Evolutionary conservation across 139 green algal genomes (phyloP), one percentile per base, ranked within the genome.

Genomic region (Volvox reticuliferus): DNA sequence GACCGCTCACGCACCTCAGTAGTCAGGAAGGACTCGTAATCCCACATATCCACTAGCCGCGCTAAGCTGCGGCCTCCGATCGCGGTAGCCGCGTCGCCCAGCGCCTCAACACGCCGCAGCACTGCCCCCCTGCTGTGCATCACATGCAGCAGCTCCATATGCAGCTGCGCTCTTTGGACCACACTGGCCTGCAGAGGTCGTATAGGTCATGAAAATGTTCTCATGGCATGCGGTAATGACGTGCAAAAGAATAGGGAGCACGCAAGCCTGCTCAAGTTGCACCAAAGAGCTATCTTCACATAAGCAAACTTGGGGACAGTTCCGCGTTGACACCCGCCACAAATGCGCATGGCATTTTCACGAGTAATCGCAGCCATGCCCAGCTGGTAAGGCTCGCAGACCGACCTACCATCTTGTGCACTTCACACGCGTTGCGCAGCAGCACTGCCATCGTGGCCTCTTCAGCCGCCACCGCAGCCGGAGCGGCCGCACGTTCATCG

Each of bases 341-440:
- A 9, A 55, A 55, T 55, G 44, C 44, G 9, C 44, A 55, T 9
- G 44, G 9, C 44, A 55, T 5, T 55, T 55, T 55, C 44, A 55
- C 44, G 44, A 55, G 44, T 9, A 55, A 5, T 5, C 44, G 44
- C 44, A 55, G 44, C 44, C n/a, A 55, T 14, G 44, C 44, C 9
- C 44, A 5, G 44, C 44, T 55, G 44, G 44, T 9, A 55, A 55
- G 44, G 44, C 44, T 55, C 9, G 9, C 44, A 9, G 44, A 55
- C 44, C 67, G 67, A 86, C 92, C 83, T 62, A 96, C 95, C 93
- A 98, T 93, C 88, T 97, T 97, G 94, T 97, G 95, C 44, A 96
- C 95, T 61, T 95, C 89, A 89, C 96, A 97, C 9, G 95, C 94
- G 61, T 96, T 98, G 84, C 77, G 91, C 26, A 96, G 71, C 93